Conservation (phyloP, 192 early-diverging fungal genomes). For the Lunasporangiospora selenospora region DNA sequence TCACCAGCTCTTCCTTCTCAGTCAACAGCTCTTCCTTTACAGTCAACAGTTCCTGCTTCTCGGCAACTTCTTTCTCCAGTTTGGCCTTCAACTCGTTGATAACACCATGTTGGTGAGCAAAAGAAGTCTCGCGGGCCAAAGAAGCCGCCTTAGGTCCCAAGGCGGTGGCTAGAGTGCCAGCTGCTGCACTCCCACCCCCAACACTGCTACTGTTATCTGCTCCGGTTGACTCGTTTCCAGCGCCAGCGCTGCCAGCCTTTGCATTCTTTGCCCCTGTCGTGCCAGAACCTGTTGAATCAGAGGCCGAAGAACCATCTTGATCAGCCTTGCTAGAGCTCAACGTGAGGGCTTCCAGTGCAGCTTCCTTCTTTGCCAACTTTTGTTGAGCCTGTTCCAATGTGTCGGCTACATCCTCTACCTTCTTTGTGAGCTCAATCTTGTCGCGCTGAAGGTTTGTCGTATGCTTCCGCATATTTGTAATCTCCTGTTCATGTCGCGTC, state of each 20-base stretch:
- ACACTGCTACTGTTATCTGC: background rate
- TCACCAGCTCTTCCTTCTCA: slow-evolving; percentile 62
- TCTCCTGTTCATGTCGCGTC: slow-evolving; percentile 69
- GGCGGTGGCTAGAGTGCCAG: background rate
- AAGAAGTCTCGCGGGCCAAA: slow-evolving; percentile 41
- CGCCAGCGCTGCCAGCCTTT: background rate
- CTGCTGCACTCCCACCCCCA: slow-evolving; percentile 2
- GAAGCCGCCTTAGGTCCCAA: slow-evolving; percentile 30
- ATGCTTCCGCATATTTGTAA: slow-evolving; percentile 60
- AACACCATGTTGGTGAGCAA: slow-evolving; percentile 40
- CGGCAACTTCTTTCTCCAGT: slow-evolving; percentile 32
- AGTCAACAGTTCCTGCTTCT: slow-evolving; percentile 41
- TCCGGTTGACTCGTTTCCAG: background rate
- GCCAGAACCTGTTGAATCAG: no score
- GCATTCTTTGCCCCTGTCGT: no score
- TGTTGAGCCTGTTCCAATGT: slow-evolving; percentile 52
- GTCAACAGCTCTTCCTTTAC: slow-evolving; percentile 56
- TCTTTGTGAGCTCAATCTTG: slow-evolving; percentile 57
- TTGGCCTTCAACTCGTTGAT: slow-evolving; percentile 43
- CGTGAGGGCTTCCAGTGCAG: slow-evolving; percentile 34
- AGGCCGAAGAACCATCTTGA: no score
- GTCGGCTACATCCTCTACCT: slow-evolving; percentile 62
- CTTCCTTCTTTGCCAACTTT: slow-evolving; percentile 32
- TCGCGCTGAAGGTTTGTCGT: slow-evolving; percentile 65
- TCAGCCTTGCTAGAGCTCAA: no score